These are phyloP conservation scores for Osmanthus fragrans DNA, from an alignment of 257 asterid genomes.

Conservation along the genomic window DNA sequence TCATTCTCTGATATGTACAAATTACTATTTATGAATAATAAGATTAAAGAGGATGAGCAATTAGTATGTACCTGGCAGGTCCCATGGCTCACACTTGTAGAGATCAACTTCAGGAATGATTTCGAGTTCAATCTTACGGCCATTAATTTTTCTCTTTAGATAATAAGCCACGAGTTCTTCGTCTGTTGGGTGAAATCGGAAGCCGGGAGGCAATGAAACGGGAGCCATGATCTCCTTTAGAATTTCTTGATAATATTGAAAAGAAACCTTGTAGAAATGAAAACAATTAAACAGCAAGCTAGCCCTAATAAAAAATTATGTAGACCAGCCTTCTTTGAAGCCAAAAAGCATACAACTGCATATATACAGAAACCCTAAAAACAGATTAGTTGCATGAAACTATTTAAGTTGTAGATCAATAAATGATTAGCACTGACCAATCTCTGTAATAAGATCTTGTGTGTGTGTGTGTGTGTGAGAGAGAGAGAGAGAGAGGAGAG, in stretches of 20 bases:
- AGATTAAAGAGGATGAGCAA: not conserved
- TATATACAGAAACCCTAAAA: not conserved
- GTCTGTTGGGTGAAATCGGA: constrained; percentile 29
- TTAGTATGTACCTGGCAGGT: constrained; percentile 21
- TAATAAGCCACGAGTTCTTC: constrained; percentile 31
- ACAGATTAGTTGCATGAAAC: not conserved
- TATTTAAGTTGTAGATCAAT: too few relatives aligned
- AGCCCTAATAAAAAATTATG: not conserved
- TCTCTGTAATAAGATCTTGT: not conserved
- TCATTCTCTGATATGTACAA: too few relatives aligned
- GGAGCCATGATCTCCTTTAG: constrained; percentile 16
- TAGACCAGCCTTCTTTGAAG: not conserved
- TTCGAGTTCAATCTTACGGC: constrained; percentile 19
- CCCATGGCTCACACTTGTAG: constrained; percentile 34
- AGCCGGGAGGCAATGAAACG: constrained; percentile 33
- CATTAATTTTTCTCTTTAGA: constrained; percentile 24
- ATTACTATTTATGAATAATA: not conserved
- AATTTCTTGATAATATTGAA: not conserved
- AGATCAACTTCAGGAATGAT: constrained; percentile 29
- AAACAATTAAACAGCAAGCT: not conserved
- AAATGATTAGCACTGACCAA: not conserved
- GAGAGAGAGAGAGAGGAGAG: not conserved
- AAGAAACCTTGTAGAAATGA: not conserved
- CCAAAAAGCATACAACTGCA: not conserved
- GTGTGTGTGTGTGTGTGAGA: not conserved